Evolutionary conservation across 805 yeast genomes (phyloP).

Genomic region (Wickerhamia fluorescens): DNA sequence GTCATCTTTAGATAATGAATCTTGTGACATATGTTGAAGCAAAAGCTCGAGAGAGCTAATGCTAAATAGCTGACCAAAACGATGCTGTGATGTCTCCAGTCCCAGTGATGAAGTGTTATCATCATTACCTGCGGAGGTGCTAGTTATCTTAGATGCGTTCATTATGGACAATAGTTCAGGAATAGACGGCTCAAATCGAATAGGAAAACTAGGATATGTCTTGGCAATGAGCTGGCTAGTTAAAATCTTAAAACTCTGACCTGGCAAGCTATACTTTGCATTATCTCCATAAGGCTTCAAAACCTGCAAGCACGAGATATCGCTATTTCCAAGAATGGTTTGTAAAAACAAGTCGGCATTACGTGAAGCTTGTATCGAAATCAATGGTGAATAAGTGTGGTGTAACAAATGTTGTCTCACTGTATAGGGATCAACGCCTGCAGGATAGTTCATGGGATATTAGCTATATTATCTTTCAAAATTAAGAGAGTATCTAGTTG

Average conservation of each 20-base stretch:
- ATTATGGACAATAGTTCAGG: slow-evolving; percentile 29
- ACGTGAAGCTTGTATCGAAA: slow-evolving; percentile 42
- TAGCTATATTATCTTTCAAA: no score
- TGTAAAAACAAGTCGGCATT: slow-evolving; percentile 40
- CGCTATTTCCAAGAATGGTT: slow-evolving; percentile 27
- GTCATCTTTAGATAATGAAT: slow-evolving; percentile 9
- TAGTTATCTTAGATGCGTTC: slow-evolving; percentile 4
- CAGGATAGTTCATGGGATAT: slow-evolving; percentile 21
- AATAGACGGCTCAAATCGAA: slow-evolving; percentile 44
- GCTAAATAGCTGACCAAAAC: slow-evolving; percentile 24
- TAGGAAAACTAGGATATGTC: slow-evolving; percentile 46
- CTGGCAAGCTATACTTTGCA: slow-evolving; percentile 34
- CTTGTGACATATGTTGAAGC: slow-evolving; percentile 12
- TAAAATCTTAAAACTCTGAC: slow-evolving; percentile 40
- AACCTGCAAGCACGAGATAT: slow-evolving; percentile 39
- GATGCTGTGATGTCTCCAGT: neutral
- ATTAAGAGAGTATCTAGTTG: no score
- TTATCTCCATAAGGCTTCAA: slow-evolving; percentile 51
- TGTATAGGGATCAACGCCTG: slow-evolving; percentile 32
- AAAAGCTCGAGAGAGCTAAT: slow-evolving; percentile 30
- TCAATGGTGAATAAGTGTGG: slow-evolving; percentile 46
- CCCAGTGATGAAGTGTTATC: slow-evolving; percentile 4
- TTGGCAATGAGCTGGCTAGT: slow-evolving; percentile 46
- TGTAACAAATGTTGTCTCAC: slow-evolving; percentile 36
- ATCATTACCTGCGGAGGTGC: slow-evolving; percentile 9